Percentiles rank a stretch among this genome's conserved stretches.
These are phyloP conservation scores for Diaporthe ampelina DNA, from an alignment of 2,329 filamentous ascomycete species.

Conservation along the genomic window DNA sequence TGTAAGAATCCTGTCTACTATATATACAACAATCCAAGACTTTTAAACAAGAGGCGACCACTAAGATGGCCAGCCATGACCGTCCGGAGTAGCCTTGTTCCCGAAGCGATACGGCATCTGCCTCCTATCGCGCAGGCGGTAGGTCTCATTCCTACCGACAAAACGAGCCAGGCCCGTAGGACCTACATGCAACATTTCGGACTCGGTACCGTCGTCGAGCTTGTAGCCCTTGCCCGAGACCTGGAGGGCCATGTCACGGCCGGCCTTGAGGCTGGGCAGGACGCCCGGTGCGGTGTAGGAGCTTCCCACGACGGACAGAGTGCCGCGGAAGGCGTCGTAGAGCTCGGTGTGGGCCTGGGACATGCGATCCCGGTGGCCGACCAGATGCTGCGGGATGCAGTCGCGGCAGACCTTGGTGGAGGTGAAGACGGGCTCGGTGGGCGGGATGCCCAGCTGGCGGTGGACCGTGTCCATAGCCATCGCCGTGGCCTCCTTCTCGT, in stretches of 20 bases:
- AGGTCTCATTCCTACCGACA: conserved; percentile 37
- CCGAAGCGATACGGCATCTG: conserved; percentile 33
- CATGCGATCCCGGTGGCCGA: conserved; percentile 80
- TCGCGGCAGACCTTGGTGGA: conserved; percentile 72
- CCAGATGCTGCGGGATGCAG: conserved; percentile 91
- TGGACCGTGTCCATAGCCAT: conserved; percentile 80
- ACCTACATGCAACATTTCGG: conserved; percentile 45
- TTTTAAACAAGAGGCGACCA: not conserved
- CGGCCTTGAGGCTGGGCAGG: conserved; percentile 65
- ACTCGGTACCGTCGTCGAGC: conserved; percentile 17
- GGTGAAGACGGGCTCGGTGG: conserved; percentile 65
- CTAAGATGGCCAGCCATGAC: conserved; percentile 11
- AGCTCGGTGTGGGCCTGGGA: conserved; percentile 68
- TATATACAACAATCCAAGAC: conserved; percentile 6
- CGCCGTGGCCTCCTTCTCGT: conserved; percentile 73
- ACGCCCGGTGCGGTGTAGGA: conserved; percentile 68
- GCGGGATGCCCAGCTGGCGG: conserved; percentile 80
- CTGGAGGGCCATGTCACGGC: conserved; percentile 57
- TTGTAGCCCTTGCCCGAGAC: conserved; percentile 47
- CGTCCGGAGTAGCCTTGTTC: conserved; percentile 9
- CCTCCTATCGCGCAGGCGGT: conserved; percentile 13
- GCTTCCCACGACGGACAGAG: conserved; percentile 73
- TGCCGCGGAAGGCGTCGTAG: conserved; percentile 68
- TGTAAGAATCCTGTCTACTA: not conserved
- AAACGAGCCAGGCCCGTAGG: conserved; percentile 53